phyloP scores from a whole-genome alignment of 179 eudicot genomes.

The Pouteria campechiana region DNA sequence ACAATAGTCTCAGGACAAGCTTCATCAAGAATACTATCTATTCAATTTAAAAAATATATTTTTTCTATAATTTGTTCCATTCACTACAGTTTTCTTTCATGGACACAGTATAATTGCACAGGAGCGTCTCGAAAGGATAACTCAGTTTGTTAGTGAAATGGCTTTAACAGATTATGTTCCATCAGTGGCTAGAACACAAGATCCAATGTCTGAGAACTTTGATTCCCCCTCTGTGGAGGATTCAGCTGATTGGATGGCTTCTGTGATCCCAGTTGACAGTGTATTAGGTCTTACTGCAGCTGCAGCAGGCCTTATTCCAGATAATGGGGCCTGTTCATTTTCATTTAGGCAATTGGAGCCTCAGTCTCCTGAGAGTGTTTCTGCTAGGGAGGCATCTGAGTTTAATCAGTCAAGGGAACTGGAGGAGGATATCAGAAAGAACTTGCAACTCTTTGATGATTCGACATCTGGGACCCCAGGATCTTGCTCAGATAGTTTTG shows the following conservation, averaged over 20 bases:
- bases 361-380: constrained; percentile 43
- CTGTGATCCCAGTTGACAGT: constrained; percentile 77
- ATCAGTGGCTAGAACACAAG: constrained; percentile 23
- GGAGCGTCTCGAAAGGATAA: constrained; percentile 88
- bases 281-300: constrained; percentile 76
- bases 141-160: constrained; percentile 67
- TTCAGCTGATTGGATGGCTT: constrained; percentile 52
- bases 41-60: no score
- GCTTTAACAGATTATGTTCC: constrained; percentile 33
- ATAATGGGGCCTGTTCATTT: constrained; percentile 39
- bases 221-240: constrained; percentile 30
- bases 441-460: constrained; percentile 33
- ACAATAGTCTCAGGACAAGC: no score
- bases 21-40: no score
- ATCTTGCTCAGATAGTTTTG: constrained; percentile 23
- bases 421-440: constrained; percentile 28
- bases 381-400: constrained; percentile 63
- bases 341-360: constrained; percentile 46
- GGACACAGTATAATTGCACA: constrained; percentile 89
- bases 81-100: no score
- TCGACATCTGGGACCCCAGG: constrained; percentile 41
- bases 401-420: constrained; percentile 33
- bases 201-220: constrained; percentile 23
- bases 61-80: no score
- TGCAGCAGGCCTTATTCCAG: constrained; percentile 69